phyloP scores from a whole-genome alignment of 331 rosid species.

The Acacia concinna region DNA sequence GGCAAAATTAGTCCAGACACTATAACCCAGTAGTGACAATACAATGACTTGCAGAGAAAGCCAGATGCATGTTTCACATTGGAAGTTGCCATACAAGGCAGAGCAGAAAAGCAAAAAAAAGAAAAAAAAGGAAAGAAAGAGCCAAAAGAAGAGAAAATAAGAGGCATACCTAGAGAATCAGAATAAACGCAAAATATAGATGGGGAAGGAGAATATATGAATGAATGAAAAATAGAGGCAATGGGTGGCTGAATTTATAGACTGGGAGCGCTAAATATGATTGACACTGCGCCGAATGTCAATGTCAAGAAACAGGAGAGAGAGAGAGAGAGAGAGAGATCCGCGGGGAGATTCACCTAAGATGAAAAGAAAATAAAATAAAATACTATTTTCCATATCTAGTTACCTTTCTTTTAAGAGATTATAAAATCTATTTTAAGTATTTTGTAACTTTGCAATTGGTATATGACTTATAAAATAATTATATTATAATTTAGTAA shows the following conservation, averaged over 20 bases:
- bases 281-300: not conserved
- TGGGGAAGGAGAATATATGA: conserved; percentile 11
- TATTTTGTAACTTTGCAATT: no score
- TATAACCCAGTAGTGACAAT: conserved; percentile 31
- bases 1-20: conserved; percentile 18
- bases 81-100: not conserved
- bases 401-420: no score
- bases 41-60: conserved; percentile 10
- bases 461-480: no score
- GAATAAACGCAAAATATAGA: conserved; percentile 15
- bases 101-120: not conserved
- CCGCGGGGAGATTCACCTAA: not conserved
- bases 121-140: not conserved
- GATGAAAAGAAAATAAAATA: not conserved
- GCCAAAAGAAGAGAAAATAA: not conserved
- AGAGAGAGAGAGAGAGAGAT: not conserved
- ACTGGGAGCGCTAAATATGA: conserved; percentile 35
- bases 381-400: no score
- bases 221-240: conserved; percentile 17
- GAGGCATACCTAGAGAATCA: not conserved
- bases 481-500: no score
- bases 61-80: conserved; percentile 30
- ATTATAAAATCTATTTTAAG: no score
- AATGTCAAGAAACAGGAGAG: not conserved
- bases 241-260: conserved; percentile 51